Evolutionary conservation across 1,139 yeast genomes (phyloP).

Genomic region (Blastobotrys capitulatus): DNA sequence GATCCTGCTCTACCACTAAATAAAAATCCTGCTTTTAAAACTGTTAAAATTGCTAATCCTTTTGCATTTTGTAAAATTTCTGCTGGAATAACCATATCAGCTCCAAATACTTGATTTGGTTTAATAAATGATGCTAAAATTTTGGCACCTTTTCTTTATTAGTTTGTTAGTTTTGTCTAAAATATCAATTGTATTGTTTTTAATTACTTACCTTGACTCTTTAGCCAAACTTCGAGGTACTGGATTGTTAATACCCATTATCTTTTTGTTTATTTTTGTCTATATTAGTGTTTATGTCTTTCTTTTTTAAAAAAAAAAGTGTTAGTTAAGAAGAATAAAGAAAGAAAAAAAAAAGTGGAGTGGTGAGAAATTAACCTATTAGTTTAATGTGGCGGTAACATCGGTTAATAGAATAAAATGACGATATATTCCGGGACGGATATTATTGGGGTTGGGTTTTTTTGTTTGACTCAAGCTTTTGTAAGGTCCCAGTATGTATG

Average conservation of each 20-base stretch:
- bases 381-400: too few relatives aligned
- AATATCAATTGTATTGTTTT: not conserved
- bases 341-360: not conserved
- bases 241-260: conserved; percentile 85
- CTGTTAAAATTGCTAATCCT: conserved; percentile 88
- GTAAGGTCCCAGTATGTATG: too few relatives aligned
- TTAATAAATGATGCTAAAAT: conserved; percentile 83
- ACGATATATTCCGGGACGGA: not conserved
- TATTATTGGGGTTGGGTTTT: not conserved
- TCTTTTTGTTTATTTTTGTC: not conserved
- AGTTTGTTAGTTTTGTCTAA: not conserved
- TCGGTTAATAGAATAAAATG: too few relatives aligned
- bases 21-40: conserved; percentile 92
- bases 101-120: conserved; percentile 92
- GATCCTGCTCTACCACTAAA: conserved; percentile 98
- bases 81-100: conserved; percentile 86
- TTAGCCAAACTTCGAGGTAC: conserved; percentile 83
- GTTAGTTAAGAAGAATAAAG: not conserved
- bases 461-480: not conserved
- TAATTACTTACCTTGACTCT: conserved; percentile 73
- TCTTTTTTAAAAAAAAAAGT: not conserved
- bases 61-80: conserved; percentile 82
- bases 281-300: not conserved
- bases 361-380: not conserved
- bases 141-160: conserved; percentile 82